Evolutionary conservation across 306 rosid genomes (phyloP).

Genomic region (Sicyos baderoa): DNA sequence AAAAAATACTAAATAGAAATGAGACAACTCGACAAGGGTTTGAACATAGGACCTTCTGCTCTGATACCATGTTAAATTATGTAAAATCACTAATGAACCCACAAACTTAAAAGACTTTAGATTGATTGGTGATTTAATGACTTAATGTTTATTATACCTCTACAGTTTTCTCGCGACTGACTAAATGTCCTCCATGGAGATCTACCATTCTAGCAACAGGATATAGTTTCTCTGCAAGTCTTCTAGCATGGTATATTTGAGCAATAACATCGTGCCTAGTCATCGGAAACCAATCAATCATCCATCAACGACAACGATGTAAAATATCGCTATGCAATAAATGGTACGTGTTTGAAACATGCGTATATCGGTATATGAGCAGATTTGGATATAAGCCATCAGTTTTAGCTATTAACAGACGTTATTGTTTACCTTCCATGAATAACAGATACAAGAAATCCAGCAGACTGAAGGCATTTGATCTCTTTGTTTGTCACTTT

Average conservation of each 20-base stretch:
- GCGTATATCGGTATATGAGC: neutral
- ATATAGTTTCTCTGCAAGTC: constrained; percentile 67
- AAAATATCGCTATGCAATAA: neutral
- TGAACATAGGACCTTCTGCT: no score
- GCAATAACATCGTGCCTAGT: constrained; percentile 84
- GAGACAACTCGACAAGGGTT: no score
- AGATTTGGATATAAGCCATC: neutral
- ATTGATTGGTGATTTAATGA: no score
- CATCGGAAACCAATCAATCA: constrained; percentile 19
- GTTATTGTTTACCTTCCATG: constrained; percentile 66
- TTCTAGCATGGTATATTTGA: constrained; percentile 61
- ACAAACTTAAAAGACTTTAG: no score
- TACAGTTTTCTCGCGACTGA: constrained; percentile 78
- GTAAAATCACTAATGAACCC: no score
- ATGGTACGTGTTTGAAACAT: neutral
- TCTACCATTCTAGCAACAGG: constrained; percentile 90
- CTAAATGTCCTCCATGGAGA: constrained; percentile 93
- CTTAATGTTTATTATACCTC: constrained; percentile 41
- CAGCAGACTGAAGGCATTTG: constrained; percentile 57
- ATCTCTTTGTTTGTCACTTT: constrained; percentile 59
- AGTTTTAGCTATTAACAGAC: neutral
- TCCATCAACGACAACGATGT: constrained; percentile 6
- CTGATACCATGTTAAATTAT: no score
- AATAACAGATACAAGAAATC: constrained; percentile 75
- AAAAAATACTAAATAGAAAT: no score